Conservation (phyloP, 208 protist species). For the Trypanosoma avium region DNA sequence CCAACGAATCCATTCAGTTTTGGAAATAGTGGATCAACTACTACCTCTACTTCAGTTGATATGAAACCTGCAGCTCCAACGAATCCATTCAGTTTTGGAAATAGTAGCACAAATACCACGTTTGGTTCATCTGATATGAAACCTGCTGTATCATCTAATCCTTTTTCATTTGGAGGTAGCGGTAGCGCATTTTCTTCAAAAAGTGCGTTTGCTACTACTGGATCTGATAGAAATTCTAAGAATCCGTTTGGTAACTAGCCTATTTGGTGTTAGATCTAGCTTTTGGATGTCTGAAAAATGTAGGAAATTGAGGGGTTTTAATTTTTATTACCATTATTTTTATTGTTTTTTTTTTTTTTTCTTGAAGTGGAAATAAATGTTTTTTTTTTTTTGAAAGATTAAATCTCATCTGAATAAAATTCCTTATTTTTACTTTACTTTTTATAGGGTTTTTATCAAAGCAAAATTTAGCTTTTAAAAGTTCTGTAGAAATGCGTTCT, state of each 20-base stretch:
- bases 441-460: neutral
- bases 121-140: constrained; percentile 6
- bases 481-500: constrained; percentile 14
- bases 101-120: neutral
- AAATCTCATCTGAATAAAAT: neutral
- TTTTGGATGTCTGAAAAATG: neutral
- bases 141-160: constrained; percentile 9
- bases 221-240: neutral
- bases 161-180: constrained; percentile 24
- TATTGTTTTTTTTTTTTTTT: neutral
- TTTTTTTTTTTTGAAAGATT: neutral
- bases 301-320: neutral
- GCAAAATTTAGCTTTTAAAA: neutral
- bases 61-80: constrained; percentile 24
- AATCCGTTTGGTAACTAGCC: constrained; percentile 19
- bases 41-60: constrained; percentile 7
- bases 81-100: constrained; percentile 20
- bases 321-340: neutral
- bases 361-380: neutral
- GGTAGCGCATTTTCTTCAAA: neutral
- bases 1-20: constrained; percentile 28
- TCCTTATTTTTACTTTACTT: constrained; percentile 17
- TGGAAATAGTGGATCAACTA: neutral
- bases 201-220: constrained; percentile 11
- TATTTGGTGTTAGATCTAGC: too few relatives aligned